phyloP scores from a whole-genome alignment of 2,329 filamentous ascomycete genomes.

The Xylaria multiplex region DNA sequence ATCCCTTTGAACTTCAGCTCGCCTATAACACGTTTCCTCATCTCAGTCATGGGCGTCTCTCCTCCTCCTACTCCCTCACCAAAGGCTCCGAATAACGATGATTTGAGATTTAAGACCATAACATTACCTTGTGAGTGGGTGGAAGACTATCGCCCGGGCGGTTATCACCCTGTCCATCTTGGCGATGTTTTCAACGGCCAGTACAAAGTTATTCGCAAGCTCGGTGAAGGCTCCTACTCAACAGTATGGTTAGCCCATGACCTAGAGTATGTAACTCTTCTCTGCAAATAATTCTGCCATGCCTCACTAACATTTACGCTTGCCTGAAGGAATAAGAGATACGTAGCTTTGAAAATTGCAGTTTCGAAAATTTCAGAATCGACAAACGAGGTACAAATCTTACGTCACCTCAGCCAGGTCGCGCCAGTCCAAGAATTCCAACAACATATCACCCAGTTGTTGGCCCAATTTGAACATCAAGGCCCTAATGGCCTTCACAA shows the following conservation, averaged over 20 bases:
- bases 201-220: slow-evolving; percentile 46
- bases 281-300: neutral
- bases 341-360: slow-evolving; percentile 43
- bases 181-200: slow-evolving; percentile 43
- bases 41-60: neutral
- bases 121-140: slow-evolving; percentile 45
- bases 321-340: slow-evolving; percentile 36
- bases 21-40: no score
- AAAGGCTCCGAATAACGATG: slow-evolving; percentile 23
- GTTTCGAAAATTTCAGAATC: slow-evolving; percentile 24
- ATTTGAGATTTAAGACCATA: slow-evolving; percentile 43
- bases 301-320: neutral
- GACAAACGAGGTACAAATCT: slow-evolving; percentile 38
- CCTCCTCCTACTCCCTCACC: slow-evolving; percentile 35
- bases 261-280: slow-evolving; percentile 34
- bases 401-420: slow-evolving; percentile 33
- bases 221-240: slow-evolving; percentile 45
- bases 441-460: slow-evolving; percentile 51
- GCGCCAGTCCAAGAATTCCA: slow-evolving; percentile 25
- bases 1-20: no score
- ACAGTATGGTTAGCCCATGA: slow-evolving; percentile 48
- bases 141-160: slow-evolving; percentile 42
- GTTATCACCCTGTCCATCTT: slow-evolving; percentile 45
- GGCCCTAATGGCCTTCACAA: slow-evolving; percentile 58
- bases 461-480: slow-evolving; percentile 51